These are phyloP conservation scores for Sclerospora graminicola DNA, from an alignment of 352 stramenopile genomes.

Conservation along the genomic window DNA sequence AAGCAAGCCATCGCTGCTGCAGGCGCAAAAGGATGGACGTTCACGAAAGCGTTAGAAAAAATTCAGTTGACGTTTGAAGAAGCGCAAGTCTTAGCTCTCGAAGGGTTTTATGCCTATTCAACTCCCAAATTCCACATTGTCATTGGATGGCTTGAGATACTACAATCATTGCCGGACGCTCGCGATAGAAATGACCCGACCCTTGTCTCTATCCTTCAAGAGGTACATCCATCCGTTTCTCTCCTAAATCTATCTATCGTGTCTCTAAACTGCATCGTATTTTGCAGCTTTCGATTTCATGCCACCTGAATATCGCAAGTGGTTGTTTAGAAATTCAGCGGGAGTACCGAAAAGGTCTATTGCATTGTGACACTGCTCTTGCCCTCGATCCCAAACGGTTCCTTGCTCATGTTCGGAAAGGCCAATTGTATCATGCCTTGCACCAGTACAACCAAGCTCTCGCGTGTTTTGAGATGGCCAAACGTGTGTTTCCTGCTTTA, in stretches of 20 bases:
- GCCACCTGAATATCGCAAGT: slow-evolving; percentile 53
- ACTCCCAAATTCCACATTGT: slow-evolving; percentile 41
- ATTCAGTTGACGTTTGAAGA: slow-evolving; percentile 35
- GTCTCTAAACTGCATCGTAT: slow-evolving; percentile 1
- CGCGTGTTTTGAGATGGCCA: slow-evolving; percentile 15
- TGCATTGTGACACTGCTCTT: slow-evolving; percentile 37
- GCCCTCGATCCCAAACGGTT: slow-evolving; percentile 19
- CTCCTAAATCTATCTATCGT: too few species aligned
- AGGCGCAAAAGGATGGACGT: slow-evolving; percentile 5
- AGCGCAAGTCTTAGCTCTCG: slow-evolving; percentile 46
- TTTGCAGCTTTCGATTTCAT: slow-evolving; percentile 32
- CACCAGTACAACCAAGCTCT: slow-evolving; percentile 48
- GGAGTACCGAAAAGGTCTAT: slow-evolving; percentile 22
- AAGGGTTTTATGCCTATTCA: slow-evolving; percentile 59
- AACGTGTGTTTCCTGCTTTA: slow-evolving; percentile 3
- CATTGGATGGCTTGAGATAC: slow-evolving; percentile 21
- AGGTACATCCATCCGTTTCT: too few species aligned
- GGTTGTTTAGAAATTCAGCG: slow-evolving; percentile 58
- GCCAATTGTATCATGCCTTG: slow-evolving; percentile 31
- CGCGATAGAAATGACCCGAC: slow-evolving; percentile 3
- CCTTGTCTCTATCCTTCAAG: slow-evolving; percentile 5
- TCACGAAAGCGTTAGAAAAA: slow-evolving; percentile 14
- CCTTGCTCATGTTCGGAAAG: slow-evolving; percentile 39
- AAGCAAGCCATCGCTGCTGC: slow-evolving; percentile 2
- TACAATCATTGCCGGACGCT: slow-evolving; percentile 9